A percentile compares a stretch with the other conserved stretches of the same genome.
phyloP scores from a whole-genome alignment of 371 early-diverging fungal genomes.

The Mortierella sp. region DNA sequence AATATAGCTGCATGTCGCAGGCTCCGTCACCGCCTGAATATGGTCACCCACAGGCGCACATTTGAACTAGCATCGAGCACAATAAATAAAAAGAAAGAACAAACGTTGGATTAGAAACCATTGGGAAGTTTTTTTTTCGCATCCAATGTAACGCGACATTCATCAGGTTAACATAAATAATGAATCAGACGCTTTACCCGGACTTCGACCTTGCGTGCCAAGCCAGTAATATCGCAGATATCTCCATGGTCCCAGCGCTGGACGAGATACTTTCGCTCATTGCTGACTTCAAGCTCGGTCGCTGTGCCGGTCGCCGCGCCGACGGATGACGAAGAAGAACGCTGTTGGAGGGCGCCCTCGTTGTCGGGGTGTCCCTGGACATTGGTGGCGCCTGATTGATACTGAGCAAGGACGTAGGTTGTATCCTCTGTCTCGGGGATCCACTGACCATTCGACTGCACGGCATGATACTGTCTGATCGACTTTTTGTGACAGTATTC shows the following conservation, averaged over 20 bases:
- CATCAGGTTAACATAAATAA: neutral
- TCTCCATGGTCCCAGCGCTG: conserved; percentile 82
- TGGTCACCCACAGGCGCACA: conserved; percentile 64
- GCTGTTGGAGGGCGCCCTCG: conserved; percentile 31
- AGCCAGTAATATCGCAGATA: conserved; percentile 78
- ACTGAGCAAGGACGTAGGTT: conserved; percentile 15
- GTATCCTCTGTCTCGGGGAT: conserved; percentile 21
- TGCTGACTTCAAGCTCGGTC: conserved; percentile 55
- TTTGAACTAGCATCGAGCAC: conserved; percentile 78
- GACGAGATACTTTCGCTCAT: conserved; percentile 70
- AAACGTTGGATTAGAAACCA: neutral
- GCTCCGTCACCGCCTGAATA: conserved; percentile 72
- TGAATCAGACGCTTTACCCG: conserved; percentile 59
- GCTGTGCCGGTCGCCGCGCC: neutral
- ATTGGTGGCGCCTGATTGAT: conserved; percentile 20
- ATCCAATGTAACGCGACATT: too few species aligned
- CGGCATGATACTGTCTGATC: conserved; percentile 80
- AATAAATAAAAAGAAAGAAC: too few species aligned
- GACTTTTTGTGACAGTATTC: conserved; percentile 82
- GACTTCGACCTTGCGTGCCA: conserved; percentile 77
- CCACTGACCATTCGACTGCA: conserved; percentile 23
- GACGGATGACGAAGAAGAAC: conserved; percentile 28
- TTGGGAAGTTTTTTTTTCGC: too few species aligned
- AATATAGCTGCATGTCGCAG: conserved; percentile 77
- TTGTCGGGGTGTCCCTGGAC: conserved; percentile 19